Evolutionary conservation across 805 yeast genomes (phyloP).

Genomic region (Starmera quercuum): DNA sequence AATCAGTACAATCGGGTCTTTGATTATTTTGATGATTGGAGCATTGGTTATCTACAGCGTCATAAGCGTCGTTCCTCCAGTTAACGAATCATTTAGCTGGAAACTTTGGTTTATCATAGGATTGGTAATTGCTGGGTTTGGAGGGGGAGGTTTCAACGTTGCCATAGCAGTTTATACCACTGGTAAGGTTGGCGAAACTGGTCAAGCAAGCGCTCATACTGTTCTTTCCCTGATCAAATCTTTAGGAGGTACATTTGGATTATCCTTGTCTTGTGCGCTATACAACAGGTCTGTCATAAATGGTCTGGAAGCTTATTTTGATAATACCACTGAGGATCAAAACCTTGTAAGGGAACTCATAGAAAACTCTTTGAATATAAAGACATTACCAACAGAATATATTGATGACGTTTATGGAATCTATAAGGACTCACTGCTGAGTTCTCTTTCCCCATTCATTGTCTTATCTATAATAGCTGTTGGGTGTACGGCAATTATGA

Average conservation of each 20-base stretch:
- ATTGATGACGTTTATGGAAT: not conserved
- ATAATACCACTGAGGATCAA: not conserved
- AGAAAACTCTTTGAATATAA: not conserved
- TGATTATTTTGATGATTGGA: slow-evolving; percentile 3
- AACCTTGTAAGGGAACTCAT: not conserved
- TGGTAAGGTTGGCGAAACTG: slow-evolving; percentile 27
- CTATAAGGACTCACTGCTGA: not conserved
- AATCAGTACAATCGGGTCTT: not conserved
- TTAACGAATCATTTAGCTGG: slow-evolving; percentile 4
- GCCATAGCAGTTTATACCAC: slow-evolving; percentile 28
- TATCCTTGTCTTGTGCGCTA: slow-evolving; percentile 24
- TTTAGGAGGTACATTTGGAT: slow-evolving; percentile 30
- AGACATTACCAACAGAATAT: not conserved
- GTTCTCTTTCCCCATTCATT: not conserved
- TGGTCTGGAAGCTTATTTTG: slow-evolving; percentile 19
- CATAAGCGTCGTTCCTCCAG: slow-evolving; percentile 3
- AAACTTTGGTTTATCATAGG: slow-evolving; percentile 16
- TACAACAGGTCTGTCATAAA: slow-evolving; percentile 17
- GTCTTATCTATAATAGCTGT: not conserved
- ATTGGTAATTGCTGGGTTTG: slow-evolving; percentile 21
- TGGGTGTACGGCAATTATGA: too few relatives aligned
- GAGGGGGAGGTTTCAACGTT: slow-evolving; percentile 29
- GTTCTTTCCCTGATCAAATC: slow-evolving; percentile 34
- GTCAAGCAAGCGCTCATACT: slow-evolving; percentile 32
- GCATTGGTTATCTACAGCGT: slow-evolving; percentile 2